A percentile compares a stretch with the other conserved stretches of the same genome.
These are phyloP conservation scores for Pseudonitzschia multistriata DNA, from an alignment of 108 stramenopile species.

Conservation along the genomic window DNA sequence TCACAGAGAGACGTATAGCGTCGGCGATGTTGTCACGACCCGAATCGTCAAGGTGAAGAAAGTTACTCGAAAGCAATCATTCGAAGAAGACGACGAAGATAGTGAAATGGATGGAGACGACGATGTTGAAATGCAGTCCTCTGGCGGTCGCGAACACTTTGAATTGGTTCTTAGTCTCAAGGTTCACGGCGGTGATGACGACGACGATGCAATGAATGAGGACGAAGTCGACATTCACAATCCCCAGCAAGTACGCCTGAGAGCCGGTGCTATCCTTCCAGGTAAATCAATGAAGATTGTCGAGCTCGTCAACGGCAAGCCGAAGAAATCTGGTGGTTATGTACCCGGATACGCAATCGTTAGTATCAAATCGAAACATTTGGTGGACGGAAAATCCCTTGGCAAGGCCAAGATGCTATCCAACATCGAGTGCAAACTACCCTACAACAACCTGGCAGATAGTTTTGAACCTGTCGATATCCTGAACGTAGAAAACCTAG, in stretches of 20 bases:
- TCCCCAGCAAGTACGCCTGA: constrained; percentile 38
- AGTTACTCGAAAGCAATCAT: constrained; percentile 7
- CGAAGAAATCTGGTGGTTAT: constrained; percentile 42
- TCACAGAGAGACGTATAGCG: constrained; percentile 55
- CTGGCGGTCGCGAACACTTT: constrained; percentile 32
- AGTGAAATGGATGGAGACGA: constrained; percentile 20
- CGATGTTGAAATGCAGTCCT: constrained; percentile 17
- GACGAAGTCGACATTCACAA: constrained; percentile 14
- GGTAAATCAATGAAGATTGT: constrained; percentile 73
- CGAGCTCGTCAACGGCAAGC: constrained; percentile 52
- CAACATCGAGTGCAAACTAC: constrained; percentile 67
- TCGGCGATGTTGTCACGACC: constrained; percentile 78
- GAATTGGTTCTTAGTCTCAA: constrained; percentile 26
- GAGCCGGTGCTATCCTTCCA: constrained; percentile 64
- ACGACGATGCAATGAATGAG: constrained; percentile 23
- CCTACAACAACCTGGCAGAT: constrained; percentile 78
- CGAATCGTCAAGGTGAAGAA: constrained; percentile 52
- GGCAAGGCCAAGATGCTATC: constrained; percentile 27
- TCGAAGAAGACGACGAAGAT: constrained; percentile 35
- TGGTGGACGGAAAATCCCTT: constrained; percentile 30
- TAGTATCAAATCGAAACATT: constrained; percentile 70
- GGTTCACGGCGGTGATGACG: constrained; percentile 20
- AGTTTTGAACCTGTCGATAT: constrained; percentile 53
- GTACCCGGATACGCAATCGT: constrained; percentile 81
- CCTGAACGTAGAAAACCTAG: constrained; percentile 53